Evolutionary conservation across 2,329 filamentous ascomycete species (phyloP), one percentile per base, ranked within the genome.

Genomic region (Fusarium beomiforme): DNA sequence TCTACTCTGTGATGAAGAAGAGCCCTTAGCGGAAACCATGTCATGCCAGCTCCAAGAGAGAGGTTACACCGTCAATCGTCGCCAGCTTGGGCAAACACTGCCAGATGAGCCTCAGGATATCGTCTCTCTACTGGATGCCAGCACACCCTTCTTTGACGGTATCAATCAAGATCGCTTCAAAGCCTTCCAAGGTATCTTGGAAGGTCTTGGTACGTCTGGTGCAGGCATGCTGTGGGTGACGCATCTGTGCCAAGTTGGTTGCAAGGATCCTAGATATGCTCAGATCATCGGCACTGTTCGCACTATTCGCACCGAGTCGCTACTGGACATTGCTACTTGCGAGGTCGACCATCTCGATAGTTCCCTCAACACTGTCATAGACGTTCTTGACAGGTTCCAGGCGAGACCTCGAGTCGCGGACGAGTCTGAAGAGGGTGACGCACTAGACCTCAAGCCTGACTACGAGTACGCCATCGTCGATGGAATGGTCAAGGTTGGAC

Each of bases 191-290:
- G 47, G 57, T 7, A 44, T 64, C 6, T 34, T 65, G 21, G 21
- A 59, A 33, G 7, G 29, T 26, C 16, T 64, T 64, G 31, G 53
- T 16, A 26, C 41, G 23, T 43, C 41, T 2, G 41, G 42, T 14
- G 31, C 50, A 13, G 54, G 67, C 2, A 44, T 80, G 24, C 64
- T 81, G 9, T 82, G 80, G 80, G 49, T 81, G 11, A 81, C 79
- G 3, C 72, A 73, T 3, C 68, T 73, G 2, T 67, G 67, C 8
- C 78, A 80, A 31, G 59, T 77, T 2, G 31, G 58, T 2, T 80
- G 78, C 47, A 14, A 26, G 8, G 72, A 78, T 31, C 79, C 80
- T 0, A 44, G 66, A 16, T 78, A 75, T 23, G 77, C 77, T 0
- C 71, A 75, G 17, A 57, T 73, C 11, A 61, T 81, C n/a, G 80